phyloP scores from a whole-genome alignment of 164 flowering plant species.

The Hamamelis virginiana region DNA sequence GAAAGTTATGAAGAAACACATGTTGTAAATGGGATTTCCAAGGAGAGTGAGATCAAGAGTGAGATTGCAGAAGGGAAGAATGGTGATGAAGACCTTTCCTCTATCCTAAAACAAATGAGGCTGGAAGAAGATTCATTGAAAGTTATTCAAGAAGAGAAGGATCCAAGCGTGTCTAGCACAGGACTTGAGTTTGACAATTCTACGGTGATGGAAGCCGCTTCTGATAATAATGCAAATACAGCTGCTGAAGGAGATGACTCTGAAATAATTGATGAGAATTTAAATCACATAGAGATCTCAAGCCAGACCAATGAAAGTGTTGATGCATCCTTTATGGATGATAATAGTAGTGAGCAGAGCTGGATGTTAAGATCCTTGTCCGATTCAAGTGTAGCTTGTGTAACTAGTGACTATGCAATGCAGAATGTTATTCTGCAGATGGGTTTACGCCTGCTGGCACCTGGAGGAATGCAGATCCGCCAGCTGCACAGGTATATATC shows the following conservation, averaged over 20 bases:
- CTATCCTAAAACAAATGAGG: constrained; percentile 50
- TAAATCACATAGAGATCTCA: constrained; percentile 43
- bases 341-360: constrained; percentile 78
- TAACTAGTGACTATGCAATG: constrained; percentile 94
- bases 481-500: constrained; percentile 79
- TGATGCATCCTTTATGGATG: constrained; percentile 54
- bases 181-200: constrained; percentile 9
- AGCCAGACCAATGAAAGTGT: constrained; percentile 51
- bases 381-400: constrained; percentile 90
- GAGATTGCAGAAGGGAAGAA: constrained; percentile 15
- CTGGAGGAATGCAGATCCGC: constrained; percentile 95
- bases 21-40: no score
- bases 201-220: constrained; percentile 1
- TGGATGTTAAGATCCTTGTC: constrained; percentile 83
- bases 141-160: constrained; percentile 20
- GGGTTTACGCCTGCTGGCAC: constrained; percentile 87
- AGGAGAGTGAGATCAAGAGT: no score
- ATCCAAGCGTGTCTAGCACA: constrained; percentile 1
- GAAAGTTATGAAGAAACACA: constrained; percentile 30
- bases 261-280: constrained; percentile 28
- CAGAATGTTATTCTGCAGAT: constrained; percentile 97
- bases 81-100: constrained; percentile 39
- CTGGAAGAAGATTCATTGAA: constrained; percentile 43
- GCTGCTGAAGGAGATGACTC: constrained; percentile 25
- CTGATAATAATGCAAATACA: constrained; percentile 10